Percentiles rank a stretch among this genome's conserved stretches.
These are phyloP conservation scores for Ascochyta pisi DNA, from an alignment of 2,329 filamentous ascomycete species.

Conservation along the genomic window DNA sequence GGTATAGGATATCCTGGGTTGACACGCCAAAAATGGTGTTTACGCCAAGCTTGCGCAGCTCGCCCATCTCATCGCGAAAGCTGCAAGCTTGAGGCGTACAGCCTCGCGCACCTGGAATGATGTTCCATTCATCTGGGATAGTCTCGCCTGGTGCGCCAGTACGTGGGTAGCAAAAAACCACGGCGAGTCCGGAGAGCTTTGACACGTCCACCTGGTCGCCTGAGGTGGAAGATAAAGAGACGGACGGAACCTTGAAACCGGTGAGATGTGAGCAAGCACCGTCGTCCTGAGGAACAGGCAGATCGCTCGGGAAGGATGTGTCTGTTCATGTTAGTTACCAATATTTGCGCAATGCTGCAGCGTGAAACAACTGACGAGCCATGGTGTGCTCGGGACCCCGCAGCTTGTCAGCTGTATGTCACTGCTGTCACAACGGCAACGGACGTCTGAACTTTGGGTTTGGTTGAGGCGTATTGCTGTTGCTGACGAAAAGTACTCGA, in stretches of 20 bases:
- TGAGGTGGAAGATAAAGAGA: constrained; percentile 45
- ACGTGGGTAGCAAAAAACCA: constrained; percentile 54
- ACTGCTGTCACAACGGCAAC: constrained; percentile 8
- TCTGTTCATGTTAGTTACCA: constrained; percentile 26
- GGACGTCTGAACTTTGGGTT: neutral
- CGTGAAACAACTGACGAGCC: constrained; percentile 27
- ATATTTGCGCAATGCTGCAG: constrained; percentile 4
- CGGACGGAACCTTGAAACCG: constrained; percentile 33
- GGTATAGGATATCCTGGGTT: constrained; percentile 51
- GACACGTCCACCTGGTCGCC: constrained; percentile 40
- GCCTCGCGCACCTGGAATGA: constrained; percentile 53
- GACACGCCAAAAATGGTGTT: constrained; percentile 50
- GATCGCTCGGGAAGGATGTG: constrained; percentile 41
- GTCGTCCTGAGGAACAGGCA: constrained; percentile 51
- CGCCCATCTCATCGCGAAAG: constrained; percentile 47
- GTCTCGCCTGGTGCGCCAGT: constrained; percentile 50
- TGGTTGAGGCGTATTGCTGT: neutral
- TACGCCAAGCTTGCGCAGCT: constrained; percentile 25
- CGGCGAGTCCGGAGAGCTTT: constrained; percentile 45
- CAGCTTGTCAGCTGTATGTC: constrained; percentile 8
- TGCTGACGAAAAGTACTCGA: neutral
- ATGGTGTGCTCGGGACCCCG: constrained; percentile 12
- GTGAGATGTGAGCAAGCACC: constrained; percentile 50
- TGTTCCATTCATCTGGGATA: constrained; percentile 52
- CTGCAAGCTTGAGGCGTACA: constrained; percentile 55